Evolutionary conservation across 768 basidiomycete species (phyloP).

Genomic region (Termitomyces sp.): DNA sequence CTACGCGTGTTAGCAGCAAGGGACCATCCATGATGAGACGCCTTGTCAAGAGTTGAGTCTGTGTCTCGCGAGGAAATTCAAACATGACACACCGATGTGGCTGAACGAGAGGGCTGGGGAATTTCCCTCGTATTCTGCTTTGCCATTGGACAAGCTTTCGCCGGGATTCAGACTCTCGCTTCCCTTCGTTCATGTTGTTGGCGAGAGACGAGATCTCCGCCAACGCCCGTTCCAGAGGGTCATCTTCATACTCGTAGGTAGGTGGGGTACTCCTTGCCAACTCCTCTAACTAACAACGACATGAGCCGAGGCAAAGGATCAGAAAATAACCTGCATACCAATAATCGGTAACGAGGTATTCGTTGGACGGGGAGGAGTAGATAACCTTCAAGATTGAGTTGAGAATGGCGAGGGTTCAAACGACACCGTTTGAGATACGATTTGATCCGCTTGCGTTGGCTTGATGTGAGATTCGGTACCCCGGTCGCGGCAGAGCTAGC

Average conservation of each 20-base stretch:
- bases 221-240: slow-evolving; percentile 81
- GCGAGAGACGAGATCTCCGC: slow-evolving; percentile 85
- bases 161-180: slow-evolving; percentile 90
- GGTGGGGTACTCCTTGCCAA: slow-evolving; percentile 83
- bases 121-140: slow-evolving; percentile 80
- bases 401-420: slow-evolving; percentile 84
- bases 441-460: slow-evolving; percentile 86
- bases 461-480: slow-evolving; percentile 57
- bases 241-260: slow-evolving; percentile 64
- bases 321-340: slow-evolving; percentile 49
- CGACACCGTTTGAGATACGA: slow-evolving; percentile 87
- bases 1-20: slow-evolving; percentile 81
- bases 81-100: slow-evolving; percentile 72
- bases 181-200: slow-evolving; percentile 97
- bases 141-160: slow-evolving; percentile 91
- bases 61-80: slow-evolving; percentile 1
- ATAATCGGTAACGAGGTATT: slow-evolving; percentile 91
- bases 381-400: slow-evolving; percentile 92
- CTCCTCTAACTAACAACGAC: slow-evolving; percentile 65
- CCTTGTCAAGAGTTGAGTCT: slow-evolving; percentile 30
- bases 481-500: slow-evolving; percentile 32
- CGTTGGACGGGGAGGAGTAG: slow-evolving; percentile 92
- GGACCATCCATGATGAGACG: slow-evolving; percentile 92
- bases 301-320: neutral
- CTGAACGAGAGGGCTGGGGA: slow-evolving; percentile 96